Evolutionary conservation across 495 filamentous ascomycete genomes (phyloP).

Genomic region (Podospora pseudoanserina): DNA sequence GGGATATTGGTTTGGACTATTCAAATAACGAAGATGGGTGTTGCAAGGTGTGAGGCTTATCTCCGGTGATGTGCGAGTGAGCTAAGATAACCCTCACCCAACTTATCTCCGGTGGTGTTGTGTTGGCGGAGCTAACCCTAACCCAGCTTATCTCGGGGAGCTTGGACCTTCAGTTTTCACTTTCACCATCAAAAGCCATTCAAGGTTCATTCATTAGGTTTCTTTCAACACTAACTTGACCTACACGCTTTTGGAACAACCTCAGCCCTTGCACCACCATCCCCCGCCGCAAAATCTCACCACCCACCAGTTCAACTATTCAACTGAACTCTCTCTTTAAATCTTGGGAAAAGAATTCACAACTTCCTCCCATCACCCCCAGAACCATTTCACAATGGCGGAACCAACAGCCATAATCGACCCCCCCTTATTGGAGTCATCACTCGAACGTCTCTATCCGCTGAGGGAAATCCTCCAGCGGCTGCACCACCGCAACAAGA

Average conservation of each 20-base stretch:
- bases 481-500: conserved; percentile 74
- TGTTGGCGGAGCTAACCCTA: too few species aligned
- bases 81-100: neutral
- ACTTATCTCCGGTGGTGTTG: neutral
- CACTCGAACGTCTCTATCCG: conserved; percentile 16
- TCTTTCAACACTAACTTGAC: too few species aligned
- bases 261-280: too few species aligned
- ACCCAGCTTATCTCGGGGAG: too few species aligned
- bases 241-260: too few species aligned
- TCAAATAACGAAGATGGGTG: neutral
- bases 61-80: neutral
- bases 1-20: neutral
- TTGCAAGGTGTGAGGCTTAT: neutral
- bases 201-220: neutral
- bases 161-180: neutral
- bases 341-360: too few species aligned
- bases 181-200: neutral
- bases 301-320: too few species aligned
- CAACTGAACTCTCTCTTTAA: too few species aligned
- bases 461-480: conserved; percentile 52
- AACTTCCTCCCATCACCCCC: neutral
- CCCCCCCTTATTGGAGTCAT: neutral
- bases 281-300: too few species aligned
- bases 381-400: neutral
- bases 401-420: conserved; percentile 3